A percentile compares a stretch with the other conserved stretches of the same genome.
phyloP scores from a whole-genome alignment of 805 yeast species.

The Teunomyces stri region DNA sequence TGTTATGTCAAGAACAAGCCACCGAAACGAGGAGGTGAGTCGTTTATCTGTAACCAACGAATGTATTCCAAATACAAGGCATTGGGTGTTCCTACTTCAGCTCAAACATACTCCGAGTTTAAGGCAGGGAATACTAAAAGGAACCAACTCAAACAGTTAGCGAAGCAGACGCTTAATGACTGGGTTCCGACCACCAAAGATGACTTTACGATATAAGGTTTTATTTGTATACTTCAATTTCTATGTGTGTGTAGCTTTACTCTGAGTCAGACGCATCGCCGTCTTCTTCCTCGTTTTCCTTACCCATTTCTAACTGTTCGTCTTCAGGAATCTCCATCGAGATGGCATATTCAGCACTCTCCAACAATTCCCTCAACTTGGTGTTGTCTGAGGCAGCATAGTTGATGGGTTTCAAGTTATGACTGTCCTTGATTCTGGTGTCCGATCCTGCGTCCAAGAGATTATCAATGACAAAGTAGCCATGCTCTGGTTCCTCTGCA shows the following conservation, averaged over 20 bases:
- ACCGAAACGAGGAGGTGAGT: conserved; percentile 44
- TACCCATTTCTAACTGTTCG: conserved; percentile 26
- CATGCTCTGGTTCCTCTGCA: conserved; percentile 80
- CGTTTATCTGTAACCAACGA: conserved; percentile 32
- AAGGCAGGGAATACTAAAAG: conserved; percentile 24
- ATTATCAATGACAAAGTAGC: conserved; percentile 71
- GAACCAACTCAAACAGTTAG: conserved; percentile 23
- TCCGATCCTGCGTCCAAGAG: conserved; percentile 91
- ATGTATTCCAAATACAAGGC: conserved; percentile 15
- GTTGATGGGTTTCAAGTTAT: conserved; percentile 74
- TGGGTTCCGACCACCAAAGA: conserved; percentile 50
- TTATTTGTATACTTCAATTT: background rate
- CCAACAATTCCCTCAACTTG: conserved; percentile 59
- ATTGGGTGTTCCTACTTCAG: background rate
- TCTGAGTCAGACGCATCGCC: conserved; percentile 38
- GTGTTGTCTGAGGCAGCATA: conserved; percentile 55
- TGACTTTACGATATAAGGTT: conserved; percentile 29
- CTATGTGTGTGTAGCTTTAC: conserved; percentile 7
- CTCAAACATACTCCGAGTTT: conserved; percentile 10
- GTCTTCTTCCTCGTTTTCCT: conserved; percentile 32
- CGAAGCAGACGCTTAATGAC: conserved; percentile 32
- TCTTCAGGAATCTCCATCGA: conserved; percentile 31
- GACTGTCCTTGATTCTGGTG: conserved; percentile 46
- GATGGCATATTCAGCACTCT: conserved; percentile 80
- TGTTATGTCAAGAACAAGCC: conserved; percentile 44